Evolutionary conservation across 441 rosid genomes (phyloP).

Genomic region (Kokia cookei): DNA sequence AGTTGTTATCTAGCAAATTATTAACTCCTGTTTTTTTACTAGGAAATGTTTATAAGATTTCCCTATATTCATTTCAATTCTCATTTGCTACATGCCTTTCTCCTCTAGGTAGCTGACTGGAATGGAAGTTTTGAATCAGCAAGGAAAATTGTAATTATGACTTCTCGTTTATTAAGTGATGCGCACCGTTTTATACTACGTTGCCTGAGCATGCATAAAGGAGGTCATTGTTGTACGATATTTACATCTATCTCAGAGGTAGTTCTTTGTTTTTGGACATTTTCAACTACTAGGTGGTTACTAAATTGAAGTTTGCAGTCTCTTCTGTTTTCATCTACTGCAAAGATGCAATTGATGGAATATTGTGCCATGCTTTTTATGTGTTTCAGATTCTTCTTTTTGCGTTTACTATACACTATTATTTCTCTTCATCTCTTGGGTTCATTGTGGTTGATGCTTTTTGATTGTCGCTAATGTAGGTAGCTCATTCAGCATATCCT

Average conservation of each 20-base stretch:
- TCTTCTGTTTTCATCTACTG: slow-evolving; percentile 2
- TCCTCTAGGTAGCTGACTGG: slow-evolving; percentile 66
- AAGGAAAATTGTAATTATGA: slow-evolving; percentile 57
- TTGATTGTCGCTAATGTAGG: slow-evolving; percentile 33
- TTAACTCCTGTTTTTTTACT: background rate
- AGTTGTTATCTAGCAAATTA: background rate
- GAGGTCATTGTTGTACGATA: slow-evolving; percentile 47
- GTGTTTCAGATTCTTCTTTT: background rate
- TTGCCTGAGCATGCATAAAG: slow-evolving; percentile 57
- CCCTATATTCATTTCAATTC: background rate
- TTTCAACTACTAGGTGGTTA: slow-evolving; percentile 5
- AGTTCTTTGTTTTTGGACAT: slow-evolving; percentile 6
- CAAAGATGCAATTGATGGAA: background rate
- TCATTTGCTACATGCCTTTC: slow-evolving; percentile 12
- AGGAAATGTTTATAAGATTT: background rate
- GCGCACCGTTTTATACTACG: slow-evolving; percentile 89
- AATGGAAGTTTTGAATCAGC: slow-evolving; percentile 41
- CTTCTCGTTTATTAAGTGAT: slow-evolving; percentile 79
- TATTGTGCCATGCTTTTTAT: background rate
- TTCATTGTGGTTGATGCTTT: slow-evolving; percentile 2
- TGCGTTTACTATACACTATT: background rate
- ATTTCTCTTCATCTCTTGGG: background rate
- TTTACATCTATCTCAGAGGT: slow-evolving; percentile 93
- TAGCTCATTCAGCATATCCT: slow-evolving; percentile 75
- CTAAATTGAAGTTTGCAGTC: background rate